A percentile compares a stretch with the other conserved stretches of the same genome.
phyloP scores from a whole-genome alignment of 108 stramenopile genomes.

The Asterionellopsis glacialis region DNA sequence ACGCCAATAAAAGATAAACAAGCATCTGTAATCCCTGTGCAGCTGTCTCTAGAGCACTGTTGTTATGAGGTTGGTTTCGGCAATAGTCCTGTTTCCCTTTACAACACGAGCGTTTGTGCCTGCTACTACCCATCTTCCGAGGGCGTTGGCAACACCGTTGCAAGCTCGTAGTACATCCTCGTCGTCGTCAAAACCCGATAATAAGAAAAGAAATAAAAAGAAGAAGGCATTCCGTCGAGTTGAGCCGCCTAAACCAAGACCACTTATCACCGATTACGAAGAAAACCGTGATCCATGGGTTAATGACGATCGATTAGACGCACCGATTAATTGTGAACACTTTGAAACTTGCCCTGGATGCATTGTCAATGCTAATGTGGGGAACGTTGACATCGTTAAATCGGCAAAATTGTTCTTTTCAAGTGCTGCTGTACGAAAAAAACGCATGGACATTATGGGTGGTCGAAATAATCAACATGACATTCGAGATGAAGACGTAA shows the following conservation, averaged over 20 bases:
- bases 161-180: no score
- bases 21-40: no score
- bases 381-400: constrained; percentile 47
- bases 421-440: constrained; percentile 52
- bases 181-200: no score
- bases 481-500: constrained; percentile 16
- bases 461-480: constrained; percentile 16
- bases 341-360: constrained; percentile 84
- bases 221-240: no score
- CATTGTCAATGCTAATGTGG: constrained; percentile 33
- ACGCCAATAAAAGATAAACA: no score
- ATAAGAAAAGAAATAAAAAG: no score
- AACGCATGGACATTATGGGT: constrained; percentile 25
- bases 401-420: constrained; percentile 75
- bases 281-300: constrained; percentile 19
- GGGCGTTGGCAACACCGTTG: no score
- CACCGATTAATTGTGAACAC: constrained; percentile 43
- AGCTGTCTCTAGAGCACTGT: no score
- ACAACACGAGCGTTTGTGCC: no score
- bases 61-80: no score
- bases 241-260: constrained; percentile 10
- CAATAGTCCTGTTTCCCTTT: no score
- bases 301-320: constrained; percentile 20
- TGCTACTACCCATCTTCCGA: no score
- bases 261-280: constrained; percentile 29